Percentiles rank a stretch among this genome's conserved stretches.
phyloP scores from a whole-genome alignment of 2,329 filamentous ascomycete species.

The Aureobasidium sp. region DNA sequence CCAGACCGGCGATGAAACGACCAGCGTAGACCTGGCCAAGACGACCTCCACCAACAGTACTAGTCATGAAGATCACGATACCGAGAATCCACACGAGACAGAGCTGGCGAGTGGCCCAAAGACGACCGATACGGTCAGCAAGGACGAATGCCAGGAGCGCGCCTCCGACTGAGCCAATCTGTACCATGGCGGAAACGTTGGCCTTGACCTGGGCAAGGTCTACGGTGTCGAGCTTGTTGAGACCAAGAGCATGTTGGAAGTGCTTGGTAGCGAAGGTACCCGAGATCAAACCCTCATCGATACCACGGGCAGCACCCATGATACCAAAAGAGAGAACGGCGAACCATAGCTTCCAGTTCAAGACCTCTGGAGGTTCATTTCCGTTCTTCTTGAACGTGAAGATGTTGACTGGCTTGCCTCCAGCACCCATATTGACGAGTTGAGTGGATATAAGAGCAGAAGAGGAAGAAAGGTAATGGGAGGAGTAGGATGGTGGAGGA shows the following conservation, averaged over 20 bases:
- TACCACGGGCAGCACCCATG: conserved; percentile 63
- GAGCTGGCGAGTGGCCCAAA: conserved; percentile 35
- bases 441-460: neutral
- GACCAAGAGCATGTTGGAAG: conserved; percentile 52
- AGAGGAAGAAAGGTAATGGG: neutral
- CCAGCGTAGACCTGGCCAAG: conserved; percentile 31
- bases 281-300: conserved; percentile 66
- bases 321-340: conserved; percentile 49
- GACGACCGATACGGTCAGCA: conserved; percentile 35
- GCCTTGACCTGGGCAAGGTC: conserved; percentile 56
- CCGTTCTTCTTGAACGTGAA: conserved; percentile 40
- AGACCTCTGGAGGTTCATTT: conserved; percentile 57
- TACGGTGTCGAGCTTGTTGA: conserved; percentile 41
- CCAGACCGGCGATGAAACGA: conserved; percentile 34
- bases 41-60: conserved; percentile 22
- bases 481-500: neutral
- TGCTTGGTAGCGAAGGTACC: conserved; percentile 46
- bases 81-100: conserved; percentile 33
- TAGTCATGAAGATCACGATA: conserved; percentile 32
- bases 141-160: conserved; percentile 52
- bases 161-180: conserved; percentile 64
- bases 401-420: conserved; percentile 19
- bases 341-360: conserved; percentile 72
- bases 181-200: conserved; percentile 73
- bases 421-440: conserved; percentile 13